Percentiles rank a stretch among this genome's conserved stretches.
phyloP scores from a whole-genome alignment of 164 flowering plant species.

The Vitis labrusca region DNA sequence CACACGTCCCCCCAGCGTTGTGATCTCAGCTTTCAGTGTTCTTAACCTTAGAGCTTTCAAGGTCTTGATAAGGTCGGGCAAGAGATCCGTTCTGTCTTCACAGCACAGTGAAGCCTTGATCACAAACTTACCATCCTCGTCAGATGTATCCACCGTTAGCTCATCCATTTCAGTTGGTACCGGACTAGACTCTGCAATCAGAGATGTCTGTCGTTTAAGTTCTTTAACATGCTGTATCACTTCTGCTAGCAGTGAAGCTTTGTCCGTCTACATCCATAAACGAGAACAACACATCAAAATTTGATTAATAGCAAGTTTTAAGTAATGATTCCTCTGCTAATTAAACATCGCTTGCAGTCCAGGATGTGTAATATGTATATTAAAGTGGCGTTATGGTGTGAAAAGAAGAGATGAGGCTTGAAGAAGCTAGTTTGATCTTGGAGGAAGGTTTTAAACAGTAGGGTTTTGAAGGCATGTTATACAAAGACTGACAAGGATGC shows the following conservation, averaged over 20 bases:
- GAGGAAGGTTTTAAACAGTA: background rate
- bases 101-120: slow-evolving; percentile 92
- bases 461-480: slow-evolving; percentile 6
- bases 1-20: slow-evolving; percentile 86
- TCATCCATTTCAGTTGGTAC: slow-evolving; percentile 89
- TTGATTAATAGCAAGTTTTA: background rate
- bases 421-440: background rate
- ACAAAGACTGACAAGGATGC: slow-evolving; percentile 43
- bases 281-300: background rate
- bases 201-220: slow-evolving; percentile 78
- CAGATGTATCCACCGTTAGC: slow-evolving; percentile 63
- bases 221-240: slow-evolving; percentile 97
- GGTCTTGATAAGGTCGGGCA: slow-evolving; percentile 86
- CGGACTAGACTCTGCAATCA: slow-evolving; percentile 71
- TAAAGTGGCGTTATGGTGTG: background rate
- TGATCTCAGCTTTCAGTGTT: slow-evolving; percentile 88
- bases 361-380: background rate
- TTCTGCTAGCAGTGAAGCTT: slow-evolving; percentile 94
- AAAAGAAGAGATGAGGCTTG: slow-evolving; percentile 9
- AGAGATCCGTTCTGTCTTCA: slow-evolving; percentile 83
- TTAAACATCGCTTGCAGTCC: too few species aligned
- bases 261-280: slow-evolving; percentile 70
- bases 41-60: slow-evolving; percentile 69
- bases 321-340: background rate
- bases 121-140: slow-evolving; percentile 69